These are phyloP conservation scores for Vaccinium darrowii DNA, from an alignment of 148 eudicot species.

Conservation along the genomic window DNA sequence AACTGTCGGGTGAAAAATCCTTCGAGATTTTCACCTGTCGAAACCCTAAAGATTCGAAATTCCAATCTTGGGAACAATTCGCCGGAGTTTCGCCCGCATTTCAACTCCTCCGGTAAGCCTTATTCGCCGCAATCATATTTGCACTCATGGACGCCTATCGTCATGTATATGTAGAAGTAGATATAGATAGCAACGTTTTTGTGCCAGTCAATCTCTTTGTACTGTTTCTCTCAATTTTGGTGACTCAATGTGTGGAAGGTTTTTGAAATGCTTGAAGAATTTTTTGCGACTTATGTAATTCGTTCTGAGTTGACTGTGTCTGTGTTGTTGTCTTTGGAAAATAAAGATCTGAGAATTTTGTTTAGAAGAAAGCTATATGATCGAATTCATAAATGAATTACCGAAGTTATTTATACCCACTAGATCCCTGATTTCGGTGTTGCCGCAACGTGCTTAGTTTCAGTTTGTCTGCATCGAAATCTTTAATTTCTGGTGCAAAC, in stretches of 20 bases:
- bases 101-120: conserved; percentile 1
- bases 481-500: no score
- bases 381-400: no score
- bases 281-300: no score
- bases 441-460: no score
- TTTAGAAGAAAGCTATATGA: no score
- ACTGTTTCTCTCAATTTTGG: background rate
- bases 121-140: background rate
- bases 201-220: background rate
- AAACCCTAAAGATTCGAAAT: background rate
- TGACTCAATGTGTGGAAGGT: background rate
- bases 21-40: background rate
- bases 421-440: no score
- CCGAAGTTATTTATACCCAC: no score
- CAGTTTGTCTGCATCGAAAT: no score
- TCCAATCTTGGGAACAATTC: background rate
- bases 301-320: no score
- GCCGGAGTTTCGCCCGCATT: background rate
- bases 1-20: background rate
- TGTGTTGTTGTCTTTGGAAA: no score
- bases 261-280: background rate
- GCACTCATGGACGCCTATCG: background rate
- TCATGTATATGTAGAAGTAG: background rate
- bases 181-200: background rate
- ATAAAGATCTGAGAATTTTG: no score